Base-by-base conservation (phyloP, 768 basidiomycete genomes). In the Trametes sanguinea region DNA sequence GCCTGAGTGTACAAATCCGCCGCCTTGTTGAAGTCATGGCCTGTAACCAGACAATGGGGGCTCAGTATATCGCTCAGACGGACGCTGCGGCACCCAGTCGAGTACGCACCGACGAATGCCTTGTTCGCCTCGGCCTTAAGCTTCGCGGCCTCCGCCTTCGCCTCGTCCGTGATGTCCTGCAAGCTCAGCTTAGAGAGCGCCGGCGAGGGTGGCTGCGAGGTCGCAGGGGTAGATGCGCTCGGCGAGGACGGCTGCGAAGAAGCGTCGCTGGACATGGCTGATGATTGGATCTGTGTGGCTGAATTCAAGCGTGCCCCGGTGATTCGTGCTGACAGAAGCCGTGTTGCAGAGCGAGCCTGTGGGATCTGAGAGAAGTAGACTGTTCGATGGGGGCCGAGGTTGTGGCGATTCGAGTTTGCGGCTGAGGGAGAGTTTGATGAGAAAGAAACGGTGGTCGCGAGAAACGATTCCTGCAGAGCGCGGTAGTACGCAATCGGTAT, bases 51-150 rank as follows among this genome's bases (percentile, higher is more conserved):
- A 22, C 22, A 22, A 22, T 22, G 22, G 22, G 22, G 22, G 22
- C 22, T 22, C 22, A 22, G 22, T 22, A 22, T 22, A 22, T 22
- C 22, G 22, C 22, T 22, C 22, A 22, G 22, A 22, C 54, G 11
- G 2, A 4, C 22, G 59, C 56, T 33, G 51, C 45, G 32, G 52
- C 30, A 40, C 6, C 11, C n/a, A 42, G 40, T 16, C 9, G 44
- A 33, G 51, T 29, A 74, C 84, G 67, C 72, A 90, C 92, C 78
- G 50, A 79, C 76, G 69, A 98, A 99, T 4, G 93, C 90, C 69
- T 87, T 87, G 78, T 98, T 98, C 9, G 95, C 97, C 63, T 89
- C 81, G 6, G 80, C 83, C 76, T 98, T 99, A 60, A 97, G 72
- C 67, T 80, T 80, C 6, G 81, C 75, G 2, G 95, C 92, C 68